Base-by-base conservation (phyloP, 352 stramenopile species). In the Pythium dissimile region DNA sequence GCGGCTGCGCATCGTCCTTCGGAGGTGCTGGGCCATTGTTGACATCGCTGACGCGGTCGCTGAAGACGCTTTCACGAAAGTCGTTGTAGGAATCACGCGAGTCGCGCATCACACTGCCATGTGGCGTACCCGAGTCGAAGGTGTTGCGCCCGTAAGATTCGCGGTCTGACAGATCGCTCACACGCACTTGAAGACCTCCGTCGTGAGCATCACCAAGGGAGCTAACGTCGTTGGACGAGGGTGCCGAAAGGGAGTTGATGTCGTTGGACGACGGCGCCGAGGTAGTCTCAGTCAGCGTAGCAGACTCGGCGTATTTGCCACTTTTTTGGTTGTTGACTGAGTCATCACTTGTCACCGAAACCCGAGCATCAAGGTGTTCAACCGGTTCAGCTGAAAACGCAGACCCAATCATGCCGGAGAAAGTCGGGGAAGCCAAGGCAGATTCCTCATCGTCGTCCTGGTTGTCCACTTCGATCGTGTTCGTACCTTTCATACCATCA, bases 61-160 rank as follows among this genome's bases (percentile, higher is more conserved):
- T 65, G 24, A 73, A 68, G 10, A 44, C 46, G 41, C 57, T 66
- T 16, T 66, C 45, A 12, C 62, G 62, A 11, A 56, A 28, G 42
- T 65, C 39, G 9, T 31, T 45, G n/a, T 50, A 61, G 3, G 66
- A 80, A 42, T 75, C 48, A 10, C 62, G 60, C 16, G 61, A 59
- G 21, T 69, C 73, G 3, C 68, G 75, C 8, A 62, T 59, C 9
- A 69, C 54, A 47, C 71, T 84, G 11, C 51, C 64, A 24, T 60
- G 69, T 58, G 67, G 69, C 2, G 69, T 72, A 32, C 62, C 62
- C 12, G 63, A 75, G 31, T 74, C 60, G 32, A 81, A 75, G 1
- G 74, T 62, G 44, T 62, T 54, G 44, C 54, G 54, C 16, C 30
- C 23, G n/a, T 38, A 49, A 4, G 54, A 62, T 65, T 27, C 54